A percentile compares a stretch with the other conserved stretches of the same genome.
These are phyloP conservation scores for Escovopsis sp. DNA, from an alignment of 2,329 filamentous ascomycete species.

Conservation along the genomic window DNA sequence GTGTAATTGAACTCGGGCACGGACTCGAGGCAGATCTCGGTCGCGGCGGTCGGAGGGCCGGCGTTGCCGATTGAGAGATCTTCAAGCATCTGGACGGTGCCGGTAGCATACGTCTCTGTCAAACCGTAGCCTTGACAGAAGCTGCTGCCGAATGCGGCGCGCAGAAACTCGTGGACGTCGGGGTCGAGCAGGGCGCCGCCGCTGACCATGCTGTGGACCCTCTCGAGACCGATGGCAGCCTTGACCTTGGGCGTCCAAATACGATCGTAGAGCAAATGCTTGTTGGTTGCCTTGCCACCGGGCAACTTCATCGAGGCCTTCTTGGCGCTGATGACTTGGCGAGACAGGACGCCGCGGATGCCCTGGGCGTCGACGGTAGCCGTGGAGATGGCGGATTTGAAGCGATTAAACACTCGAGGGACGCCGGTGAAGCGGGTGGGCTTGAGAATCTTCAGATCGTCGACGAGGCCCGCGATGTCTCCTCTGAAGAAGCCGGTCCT, in stretches of 20 bases:
- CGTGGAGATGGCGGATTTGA: conserved; percentile 68
- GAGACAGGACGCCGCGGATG: conserved; percentile 65
- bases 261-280: conserved; percentile 64
- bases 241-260: conserved; percentile 86
- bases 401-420: conserved; percentile 81
- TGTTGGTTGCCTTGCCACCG: conserved; percentile 60
- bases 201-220: conserved; percentile 59
- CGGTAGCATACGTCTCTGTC: conserved; percentile 81
- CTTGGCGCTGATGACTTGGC: conserved; percentile 68
- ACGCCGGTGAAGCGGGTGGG: conserved; percentile 80
- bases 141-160: conserved; percentile 63
- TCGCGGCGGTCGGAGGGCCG: conserved; percentile 51
- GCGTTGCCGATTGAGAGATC: conserved; percentile 74
- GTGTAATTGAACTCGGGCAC: conserved; percentile 92
- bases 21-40: conserved; percentile 70
- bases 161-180: conserved; percentile 74
- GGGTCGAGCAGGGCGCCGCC: conserved; percentile 88
- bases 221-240: conserved; percentile 68
- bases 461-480: conserved; percentile 70
- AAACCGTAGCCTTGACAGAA: conserved; percentile 85
- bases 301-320: conserved; percentile 61
- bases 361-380: conserved; percentile 68
- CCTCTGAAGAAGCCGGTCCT: conserved; percentile 88
- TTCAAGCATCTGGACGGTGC: conserved; percentile 49
- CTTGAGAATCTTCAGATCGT: conserved; percentile 77